Base-by-base conservation (phyloP, 2,329 filamentous ascomycete species). In the Cercospora sesami region DNA sequence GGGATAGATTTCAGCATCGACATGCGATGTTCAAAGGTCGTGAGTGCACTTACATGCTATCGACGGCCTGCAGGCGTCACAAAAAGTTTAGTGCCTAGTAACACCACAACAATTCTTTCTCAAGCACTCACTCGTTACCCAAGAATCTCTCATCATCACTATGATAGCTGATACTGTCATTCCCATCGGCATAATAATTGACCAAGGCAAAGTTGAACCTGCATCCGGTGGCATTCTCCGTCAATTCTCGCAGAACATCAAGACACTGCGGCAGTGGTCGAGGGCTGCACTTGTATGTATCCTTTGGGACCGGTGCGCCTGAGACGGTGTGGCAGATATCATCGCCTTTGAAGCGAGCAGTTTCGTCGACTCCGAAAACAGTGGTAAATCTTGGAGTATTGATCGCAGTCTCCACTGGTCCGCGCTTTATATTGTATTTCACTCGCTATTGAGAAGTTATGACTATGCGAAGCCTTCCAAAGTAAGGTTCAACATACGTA, bases 101-200 rank as follows among this genome's bases (percentile, higher is more conserved):
- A 18, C 26, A 14, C 12, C 23, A 57, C 10, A 12, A 21, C 10
- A 5, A 23, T 48, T 21, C 18, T 21, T 48, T 8, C 10, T 21
- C 42, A 51, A 51, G 45, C 10, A 51, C 60, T 63, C n/a, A 63
- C 60, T 89, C 80, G 0, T 80, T 71, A 0, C 91, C 91, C 0
- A 94, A 84, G 72, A 94, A 95, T 5, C 86, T 83, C 81, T 94
- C 92, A 74, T 94, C 91, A 72, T 94, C 92, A 60, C 89, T 91
- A 78, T 94, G 91, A 75, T 90, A 94, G 10, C 89, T 86, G 60
- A 94, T 94, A 72, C 89, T 92, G 77, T 94, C 91, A 5, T 87
- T 82, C 0, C 91, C 91, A 3, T 86, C 86, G n/a, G 89, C 89
- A 75, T 94, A 94, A 80, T 94, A 94, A 75, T 94, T 94, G 4